phyloP scores from a whole-genome alignment of 495 filamentous ascomycete species.

The Lichenothelia convexa region DNA sequence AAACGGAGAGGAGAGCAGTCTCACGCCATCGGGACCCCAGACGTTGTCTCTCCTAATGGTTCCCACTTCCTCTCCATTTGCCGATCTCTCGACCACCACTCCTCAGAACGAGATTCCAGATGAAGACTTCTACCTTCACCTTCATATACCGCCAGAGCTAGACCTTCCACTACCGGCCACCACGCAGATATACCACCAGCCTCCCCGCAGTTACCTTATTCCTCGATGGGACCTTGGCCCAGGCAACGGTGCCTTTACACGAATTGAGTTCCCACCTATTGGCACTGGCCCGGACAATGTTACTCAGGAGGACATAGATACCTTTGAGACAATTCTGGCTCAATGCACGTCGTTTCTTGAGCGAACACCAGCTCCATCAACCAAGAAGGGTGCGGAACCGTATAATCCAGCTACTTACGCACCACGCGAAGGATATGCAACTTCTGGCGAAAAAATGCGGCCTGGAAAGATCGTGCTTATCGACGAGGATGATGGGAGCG shows the following conservation, averaged over 20 bases:
- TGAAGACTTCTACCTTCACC: conserved; percentile 89
- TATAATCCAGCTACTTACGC: conserved; percentile 72
- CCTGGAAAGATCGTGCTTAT: conserved; percentile 75
- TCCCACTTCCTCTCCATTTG: conserved; percentile 56
- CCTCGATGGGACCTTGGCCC: conserved; percentile 82
- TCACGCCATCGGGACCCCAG: conserved; percentile 72
- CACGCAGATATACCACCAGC: conserved; percentile 88
- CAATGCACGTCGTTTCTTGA: conserved; percentile 91
- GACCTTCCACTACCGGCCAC: conserved; percentile 80
- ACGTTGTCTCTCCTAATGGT: conserved; percentile 88
- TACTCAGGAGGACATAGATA: conserved; percentile 83
- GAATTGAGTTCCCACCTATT: conserved; percentile 67
- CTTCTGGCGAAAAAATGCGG: conserved; percentile 17
- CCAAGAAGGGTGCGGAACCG: conserved; percentile 30
- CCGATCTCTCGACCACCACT: conserved; percentile 37
- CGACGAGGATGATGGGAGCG: conserved; percentile 83
- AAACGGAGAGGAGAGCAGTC: conserved; percentile 62
- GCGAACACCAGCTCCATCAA: conserved; percentile 37
- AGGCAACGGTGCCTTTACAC: conserved; percentile 72
- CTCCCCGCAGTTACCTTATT: conserved; percentile 74
- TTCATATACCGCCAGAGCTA: conserved; percentile 83
- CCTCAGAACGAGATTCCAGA: conserved; percentile 42
- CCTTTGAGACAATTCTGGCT: conserved; percentile 88
- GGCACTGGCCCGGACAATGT: conserved; percentile 43
- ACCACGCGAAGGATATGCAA: conserved; percentile 59